Percentiles rank a stretch among this genome's conserved stretches.
These are phyloP conservation scores for Pelargonium fulgidum DNA, from an alignment of 441 rosid species.

Conservation along the genomic window DNA sequence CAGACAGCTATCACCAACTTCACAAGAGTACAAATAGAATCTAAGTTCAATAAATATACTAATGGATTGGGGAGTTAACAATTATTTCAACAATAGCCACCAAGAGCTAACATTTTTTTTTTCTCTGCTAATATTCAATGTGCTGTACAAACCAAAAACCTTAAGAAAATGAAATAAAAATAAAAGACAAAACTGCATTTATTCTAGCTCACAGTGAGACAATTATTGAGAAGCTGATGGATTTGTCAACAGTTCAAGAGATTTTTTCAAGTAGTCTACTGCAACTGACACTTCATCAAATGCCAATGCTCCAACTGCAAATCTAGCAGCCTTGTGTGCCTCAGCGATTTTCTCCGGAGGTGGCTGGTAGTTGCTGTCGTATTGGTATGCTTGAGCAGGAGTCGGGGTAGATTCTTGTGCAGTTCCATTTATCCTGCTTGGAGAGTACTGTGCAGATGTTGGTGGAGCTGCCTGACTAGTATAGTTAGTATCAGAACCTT, in stretches of 20 bases:
- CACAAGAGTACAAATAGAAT: too few species aligned
- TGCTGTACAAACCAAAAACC: slow-evolving; percentile 23
- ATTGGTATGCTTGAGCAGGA: slow-evolving; percentile 42
- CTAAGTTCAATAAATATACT: too few species aligned
- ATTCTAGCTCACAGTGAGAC: slow-evolving; percentile 1
- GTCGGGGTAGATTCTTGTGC: slow-evolving; percentile 34
- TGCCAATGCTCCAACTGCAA: slow-evolving; percentile 92
- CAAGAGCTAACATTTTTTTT: too few species aligned
- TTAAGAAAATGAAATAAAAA: slow-evolving; percentile 2
- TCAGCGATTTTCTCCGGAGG: slow-evolving; percentile 75
- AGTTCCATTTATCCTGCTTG: slow-evolving; percentile 41
- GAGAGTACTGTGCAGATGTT: slow-evolving; percentile 41
- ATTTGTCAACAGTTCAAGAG: slow-evolving; percentile 85
- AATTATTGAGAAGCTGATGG: slow-evolving; percentile 60
- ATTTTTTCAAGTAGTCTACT: slow-evolving; percentile 64
- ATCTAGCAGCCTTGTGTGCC: slow-evolving; percentile 94
- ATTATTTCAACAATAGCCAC: too few species aligned
- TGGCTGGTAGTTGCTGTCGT: slow-evolving; percentile 75
- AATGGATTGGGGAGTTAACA: too few species aligned
- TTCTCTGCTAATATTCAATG: background rate
- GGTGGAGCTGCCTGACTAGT: slow-evolving; percentile 51
- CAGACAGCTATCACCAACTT: too few species aligned
- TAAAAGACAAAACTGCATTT: background rate
- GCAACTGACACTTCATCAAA: slow-evolving; percentile 83
- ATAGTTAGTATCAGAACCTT: slow-evolving; percentile 56